A percentile compares a stretch with the other conserved stretches of the same genome.
Conservation (phyloP, 164 flowering plant species). For the Magnolia kwangsiensis region DNA sequence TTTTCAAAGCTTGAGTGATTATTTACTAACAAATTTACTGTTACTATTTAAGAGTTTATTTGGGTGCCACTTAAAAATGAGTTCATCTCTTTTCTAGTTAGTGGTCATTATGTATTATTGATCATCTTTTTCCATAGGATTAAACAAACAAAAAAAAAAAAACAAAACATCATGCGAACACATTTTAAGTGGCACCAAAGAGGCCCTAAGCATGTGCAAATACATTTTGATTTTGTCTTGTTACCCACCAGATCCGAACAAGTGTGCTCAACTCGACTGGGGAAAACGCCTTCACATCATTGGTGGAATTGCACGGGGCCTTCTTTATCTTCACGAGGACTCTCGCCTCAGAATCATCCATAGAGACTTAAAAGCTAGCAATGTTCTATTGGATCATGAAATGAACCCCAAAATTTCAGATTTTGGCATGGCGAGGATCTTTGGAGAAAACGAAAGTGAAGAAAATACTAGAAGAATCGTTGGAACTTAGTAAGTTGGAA, state of each 20-base stretch:
- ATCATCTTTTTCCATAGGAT: too few relatives aligned
- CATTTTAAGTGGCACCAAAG: too few relatives aligned
- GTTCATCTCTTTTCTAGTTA: too few relatives aligned
- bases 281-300: constrained; percentile 23
- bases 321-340: constrained; percentile 63
- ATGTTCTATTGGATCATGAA: constrained; percentile 43
- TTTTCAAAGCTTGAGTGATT: too few relatives aligned
- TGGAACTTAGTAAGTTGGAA: constrained; percentile 40
- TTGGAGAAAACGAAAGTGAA: constrained; percentile 23
- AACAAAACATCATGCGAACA: too few relatives aligned
- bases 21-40: too few relatives aligned
- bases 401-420: constrained; percentile 53
- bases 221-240: background rate
- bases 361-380: constrained; percentile 59
- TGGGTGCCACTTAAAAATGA: too few relatives aligned
- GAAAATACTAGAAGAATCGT: constrained; percentile 24
- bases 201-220: too few relatives aligned
- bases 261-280: constrained; percentile 19
- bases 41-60: too few relatives aligned
- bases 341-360: constrained; percentile 51
- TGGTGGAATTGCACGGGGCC: constrained; percentile 48
- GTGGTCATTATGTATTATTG: too few relatives aligned
- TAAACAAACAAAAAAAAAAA: too few relatives aligned
- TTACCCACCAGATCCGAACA: background rate
- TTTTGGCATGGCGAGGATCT: constrained; percentile 44